phyloP scores from a whole-genome alignment of 225 moss, liverwort and hornwort species.

The Marchantia paleacea region DNA sequence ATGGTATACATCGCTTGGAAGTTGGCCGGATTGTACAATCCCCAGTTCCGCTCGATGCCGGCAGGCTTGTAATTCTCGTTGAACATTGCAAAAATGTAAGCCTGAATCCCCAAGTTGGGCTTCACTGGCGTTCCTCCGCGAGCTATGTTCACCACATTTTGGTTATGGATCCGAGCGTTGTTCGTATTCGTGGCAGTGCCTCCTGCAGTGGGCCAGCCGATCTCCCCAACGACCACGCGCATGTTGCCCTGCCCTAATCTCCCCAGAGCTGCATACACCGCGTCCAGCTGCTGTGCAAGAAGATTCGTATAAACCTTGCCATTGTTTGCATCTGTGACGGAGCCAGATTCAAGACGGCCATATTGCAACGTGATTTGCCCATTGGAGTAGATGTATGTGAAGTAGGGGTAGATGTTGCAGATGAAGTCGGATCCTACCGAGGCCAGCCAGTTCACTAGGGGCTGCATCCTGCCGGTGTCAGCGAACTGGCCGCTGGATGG shows the following conservation, averaged over 20 bases:
- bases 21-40: neutral
- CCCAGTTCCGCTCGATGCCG: neutral
- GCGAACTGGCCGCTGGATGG: constrained; percentile 27
- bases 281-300: constrained; percentile 12
- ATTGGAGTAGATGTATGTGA: neutral
- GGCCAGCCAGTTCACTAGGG: constrained; percentile 14
- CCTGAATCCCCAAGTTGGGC: neutral
- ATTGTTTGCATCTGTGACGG: neutral
- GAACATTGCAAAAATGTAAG: constrained; percentile 4
- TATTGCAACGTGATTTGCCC: neutral
- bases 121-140: neutral
- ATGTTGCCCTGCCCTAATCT: neutral
- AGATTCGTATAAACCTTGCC: constrained; percentile 5
- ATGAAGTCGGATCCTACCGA: constrained; percentile 4
- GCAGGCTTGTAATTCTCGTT: neutral
- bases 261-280: neutral
- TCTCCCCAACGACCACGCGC: neutral
- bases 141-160: neutral
- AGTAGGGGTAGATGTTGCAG: constrained; percentile 7
- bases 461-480: constrained; percentile 1
- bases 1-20: too few species aligned
- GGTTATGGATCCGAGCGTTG: constrained; percentile 9
- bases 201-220: constrained; percentile 8
- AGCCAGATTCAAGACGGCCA: neutral
- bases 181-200: neutral